Evolutionary conservation across 805 yeast species (phyloP), one percentile per base, ranked within the genome.

Genomic region (Zygosaccharomyces siamensis): DNA sequence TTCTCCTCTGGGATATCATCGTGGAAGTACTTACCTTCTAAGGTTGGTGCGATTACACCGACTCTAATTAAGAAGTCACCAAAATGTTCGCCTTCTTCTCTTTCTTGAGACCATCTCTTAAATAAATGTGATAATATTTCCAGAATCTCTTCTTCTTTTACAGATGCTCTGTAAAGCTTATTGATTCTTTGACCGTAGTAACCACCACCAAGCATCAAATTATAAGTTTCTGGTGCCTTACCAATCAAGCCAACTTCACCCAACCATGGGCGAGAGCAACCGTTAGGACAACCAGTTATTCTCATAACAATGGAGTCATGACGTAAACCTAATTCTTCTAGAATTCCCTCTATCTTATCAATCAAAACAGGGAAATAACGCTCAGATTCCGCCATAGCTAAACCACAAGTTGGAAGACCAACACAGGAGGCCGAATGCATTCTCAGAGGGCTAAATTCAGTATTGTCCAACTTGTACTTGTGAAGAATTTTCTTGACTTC

Each of bases 251-350:
- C 98, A 50, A 92, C 81, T 69, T 92, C 98, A 4, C 97, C 98
- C 45, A 92, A 72, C 97, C 97, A 92, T 26, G 98, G 98, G 69
- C 98, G 83, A 21, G 98, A 93, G 75, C 98, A 92, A 58, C 98
- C 98, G 68, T 92, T 92, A 47, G 97, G 97, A 77, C 98, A 92
- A 49, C 98, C 98, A 27, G 97, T 92, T 97, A 92, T 90, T 74
- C 98, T 82, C 95, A 92, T 86, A 21, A 89, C 96, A 57, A 92
- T 78, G 6, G 96, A 83, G 70, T 92, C 98, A 61, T 89, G 96
- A 64, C 96, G 85, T 60, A 92, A 78, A 7, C 98, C 98, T 56
- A 83, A 81, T 63, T 89, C 96, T 70, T 92, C 97, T 50, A 92
- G 74, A 18, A 89, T 81, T n/a, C 74, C 79, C 69, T 92, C 98